Evolutionary conservation across 169 alveolate genomes (phyloP).

Genomic region (Eimeria sp.): DNA sequence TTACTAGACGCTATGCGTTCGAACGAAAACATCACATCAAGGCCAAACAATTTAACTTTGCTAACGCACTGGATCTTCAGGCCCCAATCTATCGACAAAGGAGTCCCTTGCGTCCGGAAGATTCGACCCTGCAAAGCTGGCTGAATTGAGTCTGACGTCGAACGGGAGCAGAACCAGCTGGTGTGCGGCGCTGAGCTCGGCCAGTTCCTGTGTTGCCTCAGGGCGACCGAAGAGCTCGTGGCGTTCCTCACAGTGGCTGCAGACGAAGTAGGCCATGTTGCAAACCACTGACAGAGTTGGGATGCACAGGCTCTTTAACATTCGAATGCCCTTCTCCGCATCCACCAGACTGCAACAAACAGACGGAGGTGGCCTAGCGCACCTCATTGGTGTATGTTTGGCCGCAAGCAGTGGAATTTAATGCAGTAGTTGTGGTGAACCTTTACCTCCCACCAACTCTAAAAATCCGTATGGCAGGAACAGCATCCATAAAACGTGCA

Average conservation of each 20-base stretch:
- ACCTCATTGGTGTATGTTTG: background rate
- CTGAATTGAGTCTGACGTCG: conserved; percentile 54
- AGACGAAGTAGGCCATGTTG: conserved; percentile 96
- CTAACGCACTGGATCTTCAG: conserved; percentile 50
- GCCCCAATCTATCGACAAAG: conserved; percentile 58
- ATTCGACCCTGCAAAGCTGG: conserved; percentile 55
- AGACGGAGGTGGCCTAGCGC: background rate
- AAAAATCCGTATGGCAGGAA: background rate
- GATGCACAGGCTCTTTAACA: conserved; percentile 94
- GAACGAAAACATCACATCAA: background rate
- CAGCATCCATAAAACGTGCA: background rate
- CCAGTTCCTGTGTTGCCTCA: conserved; percentile 60
- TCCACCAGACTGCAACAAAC: conserved; percentile 91
- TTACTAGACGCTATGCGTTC: background rate
- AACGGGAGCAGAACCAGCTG: conserved; percentile 46
- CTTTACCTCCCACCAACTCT: background rate
- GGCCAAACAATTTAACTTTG: background rate
- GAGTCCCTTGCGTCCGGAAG: conserved; percentile 67
- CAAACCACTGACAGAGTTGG: conserved; percentile 97
- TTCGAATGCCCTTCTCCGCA: conserved; percentile 96
- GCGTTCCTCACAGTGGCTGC: conserved; percentile 93
- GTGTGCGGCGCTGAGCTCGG: conserved; percentile 55
- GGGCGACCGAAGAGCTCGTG: conserved; percentile 91
- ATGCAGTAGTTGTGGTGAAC: background rate
- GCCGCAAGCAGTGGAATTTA: background rate